Percentiles rank a stretch among this genome's conserved stretches.
phyloP scores from a whole-genome alignment of 148 eudicot species.

The Cornus suecica region DNA sequence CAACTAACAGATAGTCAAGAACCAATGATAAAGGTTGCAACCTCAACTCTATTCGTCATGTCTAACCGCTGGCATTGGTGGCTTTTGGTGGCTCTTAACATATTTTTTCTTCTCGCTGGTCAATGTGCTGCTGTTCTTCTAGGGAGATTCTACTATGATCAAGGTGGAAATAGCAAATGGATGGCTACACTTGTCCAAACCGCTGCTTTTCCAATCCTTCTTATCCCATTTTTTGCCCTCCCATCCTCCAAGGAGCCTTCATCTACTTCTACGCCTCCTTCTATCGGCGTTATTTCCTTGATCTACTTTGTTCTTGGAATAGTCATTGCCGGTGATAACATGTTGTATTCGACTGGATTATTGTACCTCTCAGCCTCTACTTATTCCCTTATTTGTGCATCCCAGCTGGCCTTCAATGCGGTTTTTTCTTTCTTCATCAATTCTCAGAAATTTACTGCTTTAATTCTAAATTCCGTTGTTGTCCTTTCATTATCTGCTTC shows the following conservation, averaged over 20 bases:
- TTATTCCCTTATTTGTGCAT: slow-evolving; percentile 87
- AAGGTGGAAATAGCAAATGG: slow-evolving; percentile 81
- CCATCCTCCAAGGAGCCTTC: slow-evolving; percentile 36
- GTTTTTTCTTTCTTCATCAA: slow-evolving; percentile 77
- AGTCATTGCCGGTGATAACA: slow-evolving; percentile 62
- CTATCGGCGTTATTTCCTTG: slow-evolving; percentile 22
- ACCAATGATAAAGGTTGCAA: slow-evolving; percentile 28
- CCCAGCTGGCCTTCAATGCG: slow-evolving; percentile 75
- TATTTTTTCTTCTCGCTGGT: slow-evolving; percentile 61
- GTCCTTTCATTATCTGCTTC: slow-evolving; percentile 72
- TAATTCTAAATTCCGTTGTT: slow-evolving; percentile 67
- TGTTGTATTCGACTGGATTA: slow-evolving; percentile 70
- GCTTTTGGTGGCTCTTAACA: slow-evolving; percentile 59
- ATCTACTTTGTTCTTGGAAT: slow-evolving; percentile 60
- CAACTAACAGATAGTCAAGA: slow-evolving; percentile 41
- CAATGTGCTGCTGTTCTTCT: slow-evolving; percentile 81
- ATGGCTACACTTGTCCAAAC: slow-evolving; percentile 91
- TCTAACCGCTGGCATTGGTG: slow-evolving; percentile 72
- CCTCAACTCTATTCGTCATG: slow-evolving; percentile 31
- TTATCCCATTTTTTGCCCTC: slow-evolving; percentile 54
- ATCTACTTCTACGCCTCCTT: slow-evolving; percentile 29
- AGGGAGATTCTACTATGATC: slow-evolving; percentile 78
- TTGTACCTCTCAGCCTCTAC: slow-evolving; percentile 84
- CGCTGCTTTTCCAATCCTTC: slow-evolving; percentile 68
- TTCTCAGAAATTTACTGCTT: slow-evolving; percentile 62